These are phyloP conservation scores for Septoria linicola DNA, from an alignment of 2,329 filamentous ascomycete genomes.

Conservation along the genomic window DNA sequence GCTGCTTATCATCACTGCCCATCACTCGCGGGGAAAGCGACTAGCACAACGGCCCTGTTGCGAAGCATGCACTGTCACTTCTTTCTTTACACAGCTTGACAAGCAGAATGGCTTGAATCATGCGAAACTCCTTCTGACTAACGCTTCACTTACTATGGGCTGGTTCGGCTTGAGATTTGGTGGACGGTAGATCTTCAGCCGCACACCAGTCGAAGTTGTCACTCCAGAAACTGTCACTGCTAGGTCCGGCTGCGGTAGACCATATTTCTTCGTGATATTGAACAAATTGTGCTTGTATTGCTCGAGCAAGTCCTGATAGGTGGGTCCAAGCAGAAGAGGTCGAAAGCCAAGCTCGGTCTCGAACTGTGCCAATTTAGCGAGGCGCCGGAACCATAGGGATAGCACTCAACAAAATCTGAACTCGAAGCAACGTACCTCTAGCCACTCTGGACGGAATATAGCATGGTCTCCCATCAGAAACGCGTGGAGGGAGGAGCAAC, in stretches of 20 bases:
- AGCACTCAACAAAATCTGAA: background rate
- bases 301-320: slow-evolving; percentile 18
- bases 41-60: no score
- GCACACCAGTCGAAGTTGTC: slow-evolving; percentile 15
- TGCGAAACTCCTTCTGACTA: no score
- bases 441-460: slow-evolving; percentile 13
- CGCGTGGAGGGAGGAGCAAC: background rate
- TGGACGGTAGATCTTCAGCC: slow-evolving; percentile 19
- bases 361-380: slow-evolving; percentile 12
- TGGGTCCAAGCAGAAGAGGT: slow-evolving; percentile 21
- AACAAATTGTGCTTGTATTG: slow-evolving; percentile 18
- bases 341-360: slow-evolving; percentile 23
- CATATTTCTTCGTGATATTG: slow-evolving; percentile 15
- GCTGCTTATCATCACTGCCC: no score
- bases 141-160: no score
- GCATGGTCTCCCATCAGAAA: slow-evolving; percentile 8
- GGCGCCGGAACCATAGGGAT: background rate
- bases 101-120: no score
- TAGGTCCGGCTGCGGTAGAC: slow-evolving; percentile 12
- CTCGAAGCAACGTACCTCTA: slow-evolving; percentile 5
- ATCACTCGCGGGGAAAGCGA: no score
- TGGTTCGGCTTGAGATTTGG: slow-evolving; percentile 13
- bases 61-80: no score
- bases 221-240: slow-evolving; percentile 9
- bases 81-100: no score